A percentile compares a stretch with the other conserved stretches of the same genome.
Evolutionary conservation across 2,329 filamentous ascomycete species (phyloP).

Genomic region (Didymella glomerata): DNA sequence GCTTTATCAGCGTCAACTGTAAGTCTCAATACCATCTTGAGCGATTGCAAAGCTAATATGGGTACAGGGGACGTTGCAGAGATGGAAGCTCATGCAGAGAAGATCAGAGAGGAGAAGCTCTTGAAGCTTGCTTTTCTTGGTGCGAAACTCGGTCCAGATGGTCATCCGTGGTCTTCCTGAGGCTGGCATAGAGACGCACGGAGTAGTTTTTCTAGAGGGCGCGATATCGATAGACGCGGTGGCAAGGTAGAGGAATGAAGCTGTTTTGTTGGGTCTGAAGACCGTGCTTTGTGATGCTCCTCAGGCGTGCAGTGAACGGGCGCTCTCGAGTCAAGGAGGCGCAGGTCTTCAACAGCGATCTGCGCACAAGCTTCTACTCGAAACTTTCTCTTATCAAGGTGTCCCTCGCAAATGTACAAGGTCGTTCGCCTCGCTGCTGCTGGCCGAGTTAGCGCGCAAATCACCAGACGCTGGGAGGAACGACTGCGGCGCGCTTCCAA

Average conservation of each 20-base stretch:
- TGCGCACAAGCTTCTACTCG: neutral
- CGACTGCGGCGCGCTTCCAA: neutral
- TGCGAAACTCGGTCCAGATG: conserved; percentile 30
- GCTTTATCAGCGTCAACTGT: conserved; percentile 38
- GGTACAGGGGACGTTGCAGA: conserved; percentile 39
- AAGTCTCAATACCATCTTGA: conserved; percentile 8
- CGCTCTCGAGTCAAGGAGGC: neutral
- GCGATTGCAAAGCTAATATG: conserved; percentile 7
- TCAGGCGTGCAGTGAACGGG: neutral
- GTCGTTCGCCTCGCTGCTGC: neutral
- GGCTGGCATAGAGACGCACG: neutral
- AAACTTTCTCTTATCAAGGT: neutral
- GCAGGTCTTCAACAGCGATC: neutral
- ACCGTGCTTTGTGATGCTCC: neutral
- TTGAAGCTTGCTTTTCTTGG: conserved; percentile 35
- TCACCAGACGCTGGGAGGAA: neutral
- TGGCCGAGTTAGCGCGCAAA: neutral
- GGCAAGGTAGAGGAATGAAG: neutral
- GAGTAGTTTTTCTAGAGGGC: neutral
- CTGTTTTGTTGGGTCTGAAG: neutral
- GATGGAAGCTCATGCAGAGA: conserved; percentile 37
- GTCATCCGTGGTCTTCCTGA: conserved; percentile 27
- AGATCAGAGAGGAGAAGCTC: conserved; percentile 42
- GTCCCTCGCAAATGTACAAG: neutral
- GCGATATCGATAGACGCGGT: neutral